Conservation (phyloP, 176 grass and related monocot genomes). For the Luzula sylvatica region DNA sequence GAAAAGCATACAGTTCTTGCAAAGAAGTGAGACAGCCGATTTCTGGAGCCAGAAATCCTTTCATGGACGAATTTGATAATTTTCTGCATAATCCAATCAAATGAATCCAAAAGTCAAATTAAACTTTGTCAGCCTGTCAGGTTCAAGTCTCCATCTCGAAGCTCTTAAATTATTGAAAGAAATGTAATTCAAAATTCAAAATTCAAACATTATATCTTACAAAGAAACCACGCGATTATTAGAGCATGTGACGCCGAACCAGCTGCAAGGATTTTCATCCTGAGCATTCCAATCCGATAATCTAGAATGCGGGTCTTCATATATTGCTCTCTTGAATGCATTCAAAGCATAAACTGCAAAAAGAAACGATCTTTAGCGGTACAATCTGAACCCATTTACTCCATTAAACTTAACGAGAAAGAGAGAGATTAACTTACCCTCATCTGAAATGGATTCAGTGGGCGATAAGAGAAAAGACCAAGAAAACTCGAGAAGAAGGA, state of each 20-base stretch:
- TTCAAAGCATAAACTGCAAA: constrained; percentile 42
- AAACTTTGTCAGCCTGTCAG: background rate
- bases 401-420: background rate
- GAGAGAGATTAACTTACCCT: constrained; percentile 28
- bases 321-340: constrained; percentile 61
- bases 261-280: constrained; percentile 42
- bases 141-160: background rate
- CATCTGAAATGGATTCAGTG: constrained; percentile 34
- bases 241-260: constrained; percentile 58
- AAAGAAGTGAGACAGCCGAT: constrained; percentile 48
- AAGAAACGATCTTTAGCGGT: background rate
- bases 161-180: background rate
- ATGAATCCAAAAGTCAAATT: background rate
- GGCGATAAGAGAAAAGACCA: constrained; percentile 25
- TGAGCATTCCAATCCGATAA: constrained; percentile 67
- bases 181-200: background rate
- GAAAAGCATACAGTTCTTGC: constrained; percentile 45
- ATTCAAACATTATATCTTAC: constrained; percentile 32
- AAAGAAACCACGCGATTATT: constrained; percentile 47
- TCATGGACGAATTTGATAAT: constrained; percentile 57
- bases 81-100: constrained; percentile 32
- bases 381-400: background rate
- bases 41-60: constrained; percentile 50
- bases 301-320: constrained; percentile 47
- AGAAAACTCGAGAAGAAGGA: constrained; percentile 23